Conservation (phyloP, 495 filamentous ascomycete species). For the Durotheca rogersii region DNA sequence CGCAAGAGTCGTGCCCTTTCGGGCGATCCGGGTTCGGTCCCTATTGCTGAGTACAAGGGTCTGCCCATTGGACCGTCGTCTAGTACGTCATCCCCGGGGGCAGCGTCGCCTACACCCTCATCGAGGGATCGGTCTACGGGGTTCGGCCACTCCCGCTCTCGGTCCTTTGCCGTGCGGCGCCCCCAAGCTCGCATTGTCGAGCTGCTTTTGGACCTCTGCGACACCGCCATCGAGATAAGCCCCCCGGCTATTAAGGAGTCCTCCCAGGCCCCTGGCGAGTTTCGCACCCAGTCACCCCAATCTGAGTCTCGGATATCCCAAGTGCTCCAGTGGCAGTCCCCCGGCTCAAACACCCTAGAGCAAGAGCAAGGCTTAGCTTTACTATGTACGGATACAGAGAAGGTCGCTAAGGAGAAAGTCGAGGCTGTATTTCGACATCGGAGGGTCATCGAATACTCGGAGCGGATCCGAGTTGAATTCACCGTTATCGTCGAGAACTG, state of each 20-base stretch:
- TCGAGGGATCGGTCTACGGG: constrained; percentile 81
- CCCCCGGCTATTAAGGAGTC: constrained; percentile 87
- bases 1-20: constrained; percentile 67
- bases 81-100: constrained; percentile 58
- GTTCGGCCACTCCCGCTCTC: constrained; percentile 69
- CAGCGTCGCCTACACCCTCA: constrained; percentile 65
- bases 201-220: constrained; percentile 89
- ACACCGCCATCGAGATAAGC: constrained; percentile 93
- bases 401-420: constrained; percentile 78
- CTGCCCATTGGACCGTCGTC: constrained; percentile 78
- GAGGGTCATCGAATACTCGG: constrained; percentile 91
- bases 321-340: constrained; percentile 93
- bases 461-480: constrained; percentile 92
- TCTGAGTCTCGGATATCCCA: constrained; percentile 91
- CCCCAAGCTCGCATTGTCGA: constrained; percentile 92
- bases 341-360: constrained; percentile 85
- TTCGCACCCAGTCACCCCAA: constrained; percentile 90
- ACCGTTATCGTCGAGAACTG: constrained; percentile 89
- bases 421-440: constrained; percentile 90
- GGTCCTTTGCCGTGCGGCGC: constrained; percentile 82
- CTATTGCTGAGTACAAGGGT: constrained; percentile 86
- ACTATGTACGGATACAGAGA: constrained; percentile 84
- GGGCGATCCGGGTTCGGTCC: constrained; percentile 55
- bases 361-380: constrained; percentile 90
- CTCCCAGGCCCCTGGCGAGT: constrained; percentile 63